Evolutionary conservation across 805 yeast species (phyloP), one percentile per base, ranked within the genome.

Genomic region (Yamadazyma endophytica): DNA sequence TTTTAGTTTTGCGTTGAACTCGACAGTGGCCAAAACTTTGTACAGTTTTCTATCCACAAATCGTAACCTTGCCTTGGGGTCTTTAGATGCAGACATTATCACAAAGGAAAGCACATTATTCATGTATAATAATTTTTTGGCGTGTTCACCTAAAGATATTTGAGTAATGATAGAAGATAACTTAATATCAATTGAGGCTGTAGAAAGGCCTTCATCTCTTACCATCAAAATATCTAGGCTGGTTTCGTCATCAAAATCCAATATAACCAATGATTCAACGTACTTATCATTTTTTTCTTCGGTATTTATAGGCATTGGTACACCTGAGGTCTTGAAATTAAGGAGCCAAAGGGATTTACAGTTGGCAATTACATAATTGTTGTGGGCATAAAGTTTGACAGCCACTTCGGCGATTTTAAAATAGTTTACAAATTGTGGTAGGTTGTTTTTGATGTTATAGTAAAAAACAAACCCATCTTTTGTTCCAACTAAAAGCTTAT

Each of bases 181-280:
- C 24, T 50, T 51, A 2, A 56, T 40, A 4, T 46, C 43, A 1
- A 64, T 36, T 3, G 49, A 37, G 3, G 56, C 58, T 4, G 56
- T 21, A 6, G 52, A 45, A 8, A 65, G 30, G 1, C 72, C 72
- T 31, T 64, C 68, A 15, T 61, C 69, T 26, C 66, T 40, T 4
- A 59, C 38, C 16, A 37, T 23, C 4, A 37, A n/a, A 6, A 35
- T 9, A n/a, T n/a, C n/a, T n/a, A n/a, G n/a, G n/a, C n/a, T n/a
- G n/a, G n/a, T n/a, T n/a, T n/a, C 39, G 32, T n/a, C n/a, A n/a
- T n/a, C n/a, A n/a, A n/a, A n/a, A n/a, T n/a, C n/a, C n/a, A n/a
- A n/a, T 39, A 13, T 43, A n/a, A n/a, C n/a, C n/a, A n/a, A n/a
- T n/a, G n/a, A 31, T 8, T 29, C 19, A 1, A 62, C 39, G 1